A percentile compares a stretch with the other conserved stretches of the same genome.
Evolutionary conservation across 495 filamentous ascomycete genomes (phyloP).

Genomic region (Ascobolus immersus): DNA sequence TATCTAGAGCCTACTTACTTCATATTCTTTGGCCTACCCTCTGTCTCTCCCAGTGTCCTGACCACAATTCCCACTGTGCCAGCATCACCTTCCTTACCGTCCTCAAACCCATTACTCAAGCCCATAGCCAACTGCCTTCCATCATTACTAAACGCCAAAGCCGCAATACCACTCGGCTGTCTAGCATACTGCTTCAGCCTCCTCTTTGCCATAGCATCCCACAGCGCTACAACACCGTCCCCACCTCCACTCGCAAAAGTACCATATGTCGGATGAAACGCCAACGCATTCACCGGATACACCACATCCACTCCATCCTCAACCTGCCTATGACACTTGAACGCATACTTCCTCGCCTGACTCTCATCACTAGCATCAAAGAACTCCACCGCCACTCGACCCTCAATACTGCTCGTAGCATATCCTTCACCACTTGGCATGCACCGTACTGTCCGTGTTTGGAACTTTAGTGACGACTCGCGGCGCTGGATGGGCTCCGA

Average conservation of each 20-base stretch:
- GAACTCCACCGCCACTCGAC: conserved; percentile 87
- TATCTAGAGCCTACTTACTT: too few relatives aligned
- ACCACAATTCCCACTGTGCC: conserved; percentile 33
- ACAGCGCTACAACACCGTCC: conserved; percentile 80
- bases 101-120: conserved; percentile 76
- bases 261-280: conserved; percentile 74
- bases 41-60: too few relatives aligned
- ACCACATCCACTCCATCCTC: conserved; percentile 58
- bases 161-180: conserved; percentile 50
- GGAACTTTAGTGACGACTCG: conserved; percentile 82
- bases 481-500: conserved; percentile 65
- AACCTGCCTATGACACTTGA: conserved; percentile 81
- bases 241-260: conserved; percentile 87
- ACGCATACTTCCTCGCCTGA: conserved; percentile 83
- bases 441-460: conserved; percentile 77
- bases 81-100: conserved; percentile 55
- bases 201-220: conserved; percentile 82
- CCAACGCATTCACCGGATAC: conserved; percentile 80
- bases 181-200: conserved; percentile 75
- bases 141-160: conserved; percentile 48
- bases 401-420: conserved; percentile 69
- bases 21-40: too few relatives aligned
- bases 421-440: conserved; percentile 92
- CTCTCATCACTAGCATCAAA: conserved; percentile 68
- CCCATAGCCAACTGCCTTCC: conserved; percentile 66